Evolutionary conservation across 2,329 filamentous ascomycete genomes (phyloP).

Genomic region (Pestalotiopsis sp.): DNA sequence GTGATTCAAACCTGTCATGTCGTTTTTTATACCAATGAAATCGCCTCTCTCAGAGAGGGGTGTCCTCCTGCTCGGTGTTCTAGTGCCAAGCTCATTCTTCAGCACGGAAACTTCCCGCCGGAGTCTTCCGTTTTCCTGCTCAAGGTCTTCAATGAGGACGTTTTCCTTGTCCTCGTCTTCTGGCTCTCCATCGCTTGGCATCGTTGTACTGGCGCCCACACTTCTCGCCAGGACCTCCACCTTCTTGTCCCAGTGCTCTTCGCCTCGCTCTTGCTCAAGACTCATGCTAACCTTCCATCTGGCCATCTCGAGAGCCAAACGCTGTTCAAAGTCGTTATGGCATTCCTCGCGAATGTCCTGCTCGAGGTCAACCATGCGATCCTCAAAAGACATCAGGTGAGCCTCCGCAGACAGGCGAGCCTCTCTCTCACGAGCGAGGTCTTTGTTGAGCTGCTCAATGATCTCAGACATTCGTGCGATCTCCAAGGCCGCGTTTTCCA

Average conservation of each 20-base stretch:
- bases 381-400: conserved; percentile 71
- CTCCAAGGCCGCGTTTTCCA: conserved; percentile 81
- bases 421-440: conserved; percentile 72
- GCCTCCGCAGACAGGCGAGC: conserved; percentile 73
- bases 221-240: conserved; percentile 71
- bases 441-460: conserved; percentile 72
- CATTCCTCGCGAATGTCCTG: conserved; percentile 88
- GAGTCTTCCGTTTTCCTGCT: conserved; percentile 72
- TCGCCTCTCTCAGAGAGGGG: conserved; percentile 60
- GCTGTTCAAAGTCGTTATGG: conserved; percentile 80
- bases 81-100: conserved; percentile 65
- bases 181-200: conserved; percentile 45
- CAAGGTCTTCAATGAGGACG: conserved; percentile 63
- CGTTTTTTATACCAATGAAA: conserved; percentile 33
- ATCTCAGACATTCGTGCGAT: conserved; percentile 79
- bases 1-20: conserved; percentile 41
- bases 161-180: conserved; percentile 63
- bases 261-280: conserved; percentile 76
- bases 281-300: conserved; percentile 83
- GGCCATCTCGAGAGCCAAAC: conserved; percentile 73
- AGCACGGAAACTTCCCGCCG: conserved; percentile 66
- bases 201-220: conserved; percentile 44
- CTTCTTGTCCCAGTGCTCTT: conserved; percentile 88
- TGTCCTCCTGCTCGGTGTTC: conserved; percentile 65
- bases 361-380: conserved; percentile 70